Percentiles rank a stretch among this genome's conserved stretches.
Evolutionary conservation across 1,284 basidiomycete genomes (phyloP).

Genomic region (Sutorius eximius): DNA sequence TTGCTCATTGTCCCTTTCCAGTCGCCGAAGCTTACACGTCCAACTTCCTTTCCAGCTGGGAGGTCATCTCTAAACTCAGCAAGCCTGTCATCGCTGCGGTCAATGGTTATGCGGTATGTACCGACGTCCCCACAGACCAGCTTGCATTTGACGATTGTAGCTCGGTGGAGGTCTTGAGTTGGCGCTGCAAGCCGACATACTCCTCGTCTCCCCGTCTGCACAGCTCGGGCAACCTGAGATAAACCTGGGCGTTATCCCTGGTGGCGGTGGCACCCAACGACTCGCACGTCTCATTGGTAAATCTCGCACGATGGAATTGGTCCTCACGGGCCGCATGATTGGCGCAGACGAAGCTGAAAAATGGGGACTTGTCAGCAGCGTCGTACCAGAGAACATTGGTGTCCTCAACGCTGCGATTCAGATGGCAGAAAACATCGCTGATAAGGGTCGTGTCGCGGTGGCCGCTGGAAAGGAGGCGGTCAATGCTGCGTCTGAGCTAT

Average conservation of each 20-base stretch:
- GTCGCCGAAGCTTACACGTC: slow-evolving; percentile 85
- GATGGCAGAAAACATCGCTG: slow-evolving; percentile 79
- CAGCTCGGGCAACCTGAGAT: slow-evolving; percentile 98
- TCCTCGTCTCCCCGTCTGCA: slow-evolving; percentile 91
- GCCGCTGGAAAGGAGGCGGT: slow-evolving; percentile 96
- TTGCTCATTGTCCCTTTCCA: slow-evolving; percentile 32
- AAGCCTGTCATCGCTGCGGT: slow-evolving; percentile 98
- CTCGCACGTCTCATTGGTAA: slow-evolving; percentile 89
- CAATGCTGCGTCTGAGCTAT: slow-evolving; percentile 87
- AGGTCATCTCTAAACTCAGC: slow-evolving; percentile 68
- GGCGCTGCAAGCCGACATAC: slow-evolving; percentile 96
- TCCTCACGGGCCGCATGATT: slow-evolving; percentile 85
- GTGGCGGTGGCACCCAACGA: slow-evolving; percentile 83
- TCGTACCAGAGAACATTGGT: slow-evolving; percentile 74
- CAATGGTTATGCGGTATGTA: slow-evolving; percentile 87
- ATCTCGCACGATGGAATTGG: slow-evolving; percentile 93
- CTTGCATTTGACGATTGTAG: slow-evolving; percentile 37
- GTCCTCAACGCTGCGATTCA: slow-evolving; percentile 90
- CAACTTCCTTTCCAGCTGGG: slow-evolving; percentile 92
- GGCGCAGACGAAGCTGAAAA: slow-evolving; percentile 80
- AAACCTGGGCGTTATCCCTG: slow-evolving; percentile 95
- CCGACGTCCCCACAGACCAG: not conserved
- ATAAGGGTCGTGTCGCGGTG: slow-evolving; percentile 83
- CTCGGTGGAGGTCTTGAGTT: slow-evolving; percentile 97
- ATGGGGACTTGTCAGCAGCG: slow-evolving; percentile 83